Evolutionary conservation across 179 eudicot genomes (phyloP).

Genomic region (Spergularia azorica): DNA sequence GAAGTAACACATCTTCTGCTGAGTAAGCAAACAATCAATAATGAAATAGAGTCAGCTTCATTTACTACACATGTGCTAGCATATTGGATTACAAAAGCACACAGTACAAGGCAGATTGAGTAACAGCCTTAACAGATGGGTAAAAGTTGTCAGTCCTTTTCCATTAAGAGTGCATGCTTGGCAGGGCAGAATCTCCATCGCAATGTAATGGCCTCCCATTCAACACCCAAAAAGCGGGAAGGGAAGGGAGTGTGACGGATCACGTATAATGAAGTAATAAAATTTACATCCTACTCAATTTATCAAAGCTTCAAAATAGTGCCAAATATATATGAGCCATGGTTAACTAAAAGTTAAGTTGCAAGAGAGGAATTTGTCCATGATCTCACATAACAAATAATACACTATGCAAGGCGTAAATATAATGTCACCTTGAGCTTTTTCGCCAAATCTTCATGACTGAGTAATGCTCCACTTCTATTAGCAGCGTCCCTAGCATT

Average conservation of each 20-base stretch:
- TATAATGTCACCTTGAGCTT: slow-evolving; percentile 70
- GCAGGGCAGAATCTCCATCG: too few relatives aligned
- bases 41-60: neutral
- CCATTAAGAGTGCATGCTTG: neutral
- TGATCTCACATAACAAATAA: neutral
- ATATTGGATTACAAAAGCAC: neutral
- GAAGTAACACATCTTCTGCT: neutral
- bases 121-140: neutral
- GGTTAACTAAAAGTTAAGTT: neutral
- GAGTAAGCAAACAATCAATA: neutral
- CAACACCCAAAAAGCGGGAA: too few relatives aligned
- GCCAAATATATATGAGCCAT: neutral
- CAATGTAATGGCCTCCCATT: too few relatives aligned
- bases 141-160: neutral
- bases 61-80: neutral
- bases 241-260: too few relatives aligned
- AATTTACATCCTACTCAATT: too few relatives aligned
- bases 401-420: neutral
- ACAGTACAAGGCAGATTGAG: neutral
- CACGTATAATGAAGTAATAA: too few relatives aligned
- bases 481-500: slow-evolving; percentile 57
- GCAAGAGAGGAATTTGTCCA: neutral
- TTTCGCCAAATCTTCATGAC: slow-evolving; percentile 87
- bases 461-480: slow-evolving; percentile 46
- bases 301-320: too few relatives aligned